A percentile compares a stretch with the other conserved stretches of the same genome.
Conservation (phyloP, 2,329 filamentous ascomycete species). For the Cephalotrichum gorgonifer region DNA sequence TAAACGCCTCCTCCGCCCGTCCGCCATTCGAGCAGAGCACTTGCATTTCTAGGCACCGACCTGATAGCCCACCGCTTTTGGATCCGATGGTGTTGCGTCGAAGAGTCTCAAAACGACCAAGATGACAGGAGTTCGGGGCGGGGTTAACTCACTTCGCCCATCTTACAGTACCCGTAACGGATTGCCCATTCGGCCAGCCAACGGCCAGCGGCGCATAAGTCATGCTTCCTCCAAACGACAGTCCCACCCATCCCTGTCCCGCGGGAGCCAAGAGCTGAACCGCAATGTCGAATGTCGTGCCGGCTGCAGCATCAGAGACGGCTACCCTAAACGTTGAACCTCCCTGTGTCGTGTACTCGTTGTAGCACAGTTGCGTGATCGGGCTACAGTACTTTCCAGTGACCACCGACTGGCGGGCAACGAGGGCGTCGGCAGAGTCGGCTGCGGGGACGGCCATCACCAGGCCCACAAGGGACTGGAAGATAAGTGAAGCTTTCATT, state of each 20-base stretch:
- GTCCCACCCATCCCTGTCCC: conserved; percentile 10
- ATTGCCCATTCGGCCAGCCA: conserved; percentile 8
- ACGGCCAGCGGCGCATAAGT: conserved; percentile 9
- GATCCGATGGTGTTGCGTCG: no score
- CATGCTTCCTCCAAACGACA: conserved; percentile 13
- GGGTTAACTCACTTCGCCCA: conserved; percentile 6
- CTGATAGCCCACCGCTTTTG: no score
- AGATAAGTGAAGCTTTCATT: neutral
- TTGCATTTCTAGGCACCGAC: no score
- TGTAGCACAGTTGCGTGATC: conserved; percentile 5
- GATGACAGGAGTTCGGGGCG: neutral
- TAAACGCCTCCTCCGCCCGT: no score
- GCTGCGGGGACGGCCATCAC: neutral
- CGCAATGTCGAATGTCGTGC: conserved; percentile 10
- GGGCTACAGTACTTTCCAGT: conserved; percentile 3
- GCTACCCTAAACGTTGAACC: conserved; percentile 8
- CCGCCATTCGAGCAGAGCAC: no score
- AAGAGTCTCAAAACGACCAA: no score
- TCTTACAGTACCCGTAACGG: conserved; percentile 5
- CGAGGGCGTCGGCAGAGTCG: neutral
- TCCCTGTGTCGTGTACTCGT: conserved; percentile 1
- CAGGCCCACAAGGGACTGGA: neutral
- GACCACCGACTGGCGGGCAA: neutral
- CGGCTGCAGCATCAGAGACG: conserved; percentile 6
- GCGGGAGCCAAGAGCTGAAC: conserved; percentile 11